These are phyloP conservation scores for Boletus sp. DNA, from an alignment of 768 basidiomycete genomes.

Conservation along the genomic window DNA sequence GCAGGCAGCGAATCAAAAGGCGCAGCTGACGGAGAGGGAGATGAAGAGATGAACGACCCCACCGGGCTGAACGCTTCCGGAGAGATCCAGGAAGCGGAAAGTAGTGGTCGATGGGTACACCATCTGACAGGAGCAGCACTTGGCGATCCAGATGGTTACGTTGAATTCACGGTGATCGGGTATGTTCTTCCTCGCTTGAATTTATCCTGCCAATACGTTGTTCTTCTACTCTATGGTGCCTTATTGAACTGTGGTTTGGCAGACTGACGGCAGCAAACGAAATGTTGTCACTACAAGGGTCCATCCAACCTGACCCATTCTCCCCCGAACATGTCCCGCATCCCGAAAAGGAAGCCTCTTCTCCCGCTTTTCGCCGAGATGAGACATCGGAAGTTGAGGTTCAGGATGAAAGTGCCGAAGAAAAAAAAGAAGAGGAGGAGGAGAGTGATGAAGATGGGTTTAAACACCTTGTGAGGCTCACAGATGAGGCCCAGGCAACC, in stretches of 20 bases:
- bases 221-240: not conserved
- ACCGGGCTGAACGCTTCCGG: not conserved
- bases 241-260: slow-evolving; percentile 11
- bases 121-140: slow-evolving; percentile 64
- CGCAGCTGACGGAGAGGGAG: not conserved
- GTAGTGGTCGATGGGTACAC: slow-evolving; percentile 78
- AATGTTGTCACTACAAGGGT: slow-evolving; percentile 88
- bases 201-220: not conserved
- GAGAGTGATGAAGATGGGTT: slow-evolving; percentile 35
- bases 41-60: slow-evolving; percentile 13
- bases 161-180: slow-evolving; percentile 91
- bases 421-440: slow-evolving; percentile 12
- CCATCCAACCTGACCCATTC: slow-evolving; percentile 75
- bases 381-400: slow-evolving; percentile 19
- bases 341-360: slow-evolving; percentile 9
- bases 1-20: slow-evolving; percentile 17
- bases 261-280: slow-evolving; percentile 90
- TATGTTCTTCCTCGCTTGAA: slow-evolving; percentile 8
- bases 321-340: slow-evolving; percentile 53
- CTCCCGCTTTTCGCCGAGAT: slow-evolving; percentile 3
- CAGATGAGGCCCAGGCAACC: slow-evolving; percentile 29
- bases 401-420: slow-evolving; percentile 5
- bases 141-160: slow-evolving; percentile 62
- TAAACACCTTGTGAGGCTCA: slow-evolving; percentile 28
- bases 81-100: slow-evolving; percentile 37